phyloP scores from a whole-genome alignment of 2,329 filamentous ascomycete species.

The Xylaria sp. region DNA sequence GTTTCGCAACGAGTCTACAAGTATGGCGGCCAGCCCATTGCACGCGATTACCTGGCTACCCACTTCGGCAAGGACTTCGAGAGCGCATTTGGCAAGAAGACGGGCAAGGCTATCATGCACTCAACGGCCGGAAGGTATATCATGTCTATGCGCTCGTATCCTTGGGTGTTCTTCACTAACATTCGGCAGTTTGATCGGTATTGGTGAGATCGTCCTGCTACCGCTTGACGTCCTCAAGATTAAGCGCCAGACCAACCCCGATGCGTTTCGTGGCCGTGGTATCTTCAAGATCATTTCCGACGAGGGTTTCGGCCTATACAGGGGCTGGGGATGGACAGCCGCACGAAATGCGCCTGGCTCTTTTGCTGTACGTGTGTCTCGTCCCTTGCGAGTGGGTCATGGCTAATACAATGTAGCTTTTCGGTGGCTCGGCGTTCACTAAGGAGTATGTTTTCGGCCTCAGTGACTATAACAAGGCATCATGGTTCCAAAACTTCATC shows the following conservation, averaged over 20 bases:
- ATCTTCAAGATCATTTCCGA: constrained; percentile 88
- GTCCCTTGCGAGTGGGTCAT: not conserved
- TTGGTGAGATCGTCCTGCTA: constrained; percentile 94
- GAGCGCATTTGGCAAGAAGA: constrained; percentile 90
- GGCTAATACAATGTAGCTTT: constrained; percentile 66
- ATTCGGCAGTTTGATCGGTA: constrained; percentile 78
- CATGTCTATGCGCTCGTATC: not conserved
- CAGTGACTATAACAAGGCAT: constrained; percentile 91
- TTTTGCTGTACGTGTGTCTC: constrained; percentile 74
- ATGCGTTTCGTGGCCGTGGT: constrained; percentile 93
- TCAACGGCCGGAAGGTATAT: constrained; percentile 86
- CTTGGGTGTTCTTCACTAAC: constrained; percentile 51
- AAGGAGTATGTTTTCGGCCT: constrained; percentile 95
- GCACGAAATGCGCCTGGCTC: constrained; percentile 96
- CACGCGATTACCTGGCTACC: constrained; percentile 81
- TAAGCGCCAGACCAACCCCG: constrained; percentile 98
- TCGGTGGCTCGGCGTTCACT: constrained; percentile 94
- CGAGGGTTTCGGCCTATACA: constrained; percentile 94
- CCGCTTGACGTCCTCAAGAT: constrained; percentile 98
- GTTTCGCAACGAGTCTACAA: constrained; percentile 97
- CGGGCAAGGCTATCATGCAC: constrained; percentile 97
- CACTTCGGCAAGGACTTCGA: constrained; percentile 88
- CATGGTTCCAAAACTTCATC: constrained; percentile 96
- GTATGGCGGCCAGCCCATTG: constrained; percentile 96
- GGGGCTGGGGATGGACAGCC: constrained; percentile 97